Conservation (phyloP, 106 monocot species). For the Dioscorea dumetorum region DNA sequence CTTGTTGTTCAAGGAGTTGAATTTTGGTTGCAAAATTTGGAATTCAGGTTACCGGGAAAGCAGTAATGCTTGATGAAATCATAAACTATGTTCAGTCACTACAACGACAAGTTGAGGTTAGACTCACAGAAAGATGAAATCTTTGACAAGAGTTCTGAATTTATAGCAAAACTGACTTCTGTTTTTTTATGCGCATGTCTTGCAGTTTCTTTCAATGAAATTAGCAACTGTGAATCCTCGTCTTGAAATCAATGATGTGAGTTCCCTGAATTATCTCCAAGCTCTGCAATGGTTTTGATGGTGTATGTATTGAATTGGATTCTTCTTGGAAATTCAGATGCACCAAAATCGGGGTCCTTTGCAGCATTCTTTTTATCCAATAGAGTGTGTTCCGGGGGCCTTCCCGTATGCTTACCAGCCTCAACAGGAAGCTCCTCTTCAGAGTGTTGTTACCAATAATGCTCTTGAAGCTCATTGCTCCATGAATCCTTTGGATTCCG, state of each 20-base stretch:
- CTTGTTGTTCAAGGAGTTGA: not conserved
- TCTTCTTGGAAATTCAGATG: constrained; percentile 21
- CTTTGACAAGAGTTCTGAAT: not conserved
- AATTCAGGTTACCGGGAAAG: constrained; percentile 69
- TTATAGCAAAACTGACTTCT: not conserved
- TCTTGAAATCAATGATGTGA: constrained; percentile 54
- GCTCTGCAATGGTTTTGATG: not conserved
- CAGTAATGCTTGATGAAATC: constrained; percentile 87
- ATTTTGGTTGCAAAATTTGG: not conserved
- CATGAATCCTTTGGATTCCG: constrained; percentile 16
- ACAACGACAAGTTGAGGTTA: constrained; percentile 80
- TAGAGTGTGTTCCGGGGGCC: constrained; percentile 16
- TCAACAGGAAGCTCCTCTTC: constrained; percentile 16
- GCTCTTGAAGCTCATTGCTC: constrained; percentile 12
- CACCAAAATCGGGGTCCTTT: constrained; percentile 20
- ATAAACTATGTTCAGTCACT: constrained; percentile 84
- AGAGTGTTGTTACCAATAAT: constrained; percentile 15
- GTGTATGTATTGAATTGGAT: not conserved
- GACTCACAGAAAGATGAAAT: not conserved
- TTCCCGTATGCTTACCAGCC: constrained; percentile 25
- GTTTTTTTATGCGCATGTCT: not conserved
- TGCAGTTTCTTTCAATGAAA: constrained; percentile 82
- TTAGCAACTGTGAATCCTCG: constrained; percentile 54
- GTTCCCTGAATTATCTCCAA: not conserved
- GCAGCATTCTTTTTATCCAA: constrained; percentile 21